These are phyloP conservation scores for Eragrostis curvula DNA, from an alignment of 176 grass and related monocot genomes.

Conservation along the genomic window DNA sequence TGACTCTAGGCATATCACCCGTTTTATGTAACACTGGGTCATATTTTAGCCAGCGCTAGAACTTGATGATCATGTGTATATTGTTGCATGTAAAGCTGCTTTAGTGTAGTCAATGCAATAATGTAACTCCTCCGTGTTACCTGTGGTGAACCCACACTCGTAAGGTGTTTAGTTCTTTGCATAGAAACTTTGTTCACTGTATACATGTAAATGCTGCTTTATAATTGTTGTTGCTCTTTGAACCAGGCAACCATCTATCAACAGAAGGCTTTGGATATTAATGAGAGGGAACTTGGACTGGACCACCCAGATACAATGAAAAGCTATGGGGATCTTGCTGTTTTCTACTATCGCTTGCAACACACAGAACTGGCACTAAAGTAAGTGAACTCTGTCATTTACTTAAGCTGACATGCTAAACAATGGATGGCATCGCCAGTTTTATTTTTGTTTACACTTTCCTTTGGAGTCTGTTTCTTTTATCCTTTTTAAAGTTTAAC, in stretches of 20 bases:
- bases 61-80: conserved; percentile 27
- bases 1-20: neutral
- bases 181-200: neutral
- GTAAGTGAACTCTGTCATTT: conserved; percentile 51
- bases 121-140: conserved; percentile 14
- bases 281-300: conserved; percentile 98
- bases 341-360: conserved; percentile 99
- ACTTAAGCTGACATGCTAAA: conserved; percentile 30
- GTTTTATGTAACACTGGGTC: conserved; percentile 1
- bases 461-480: conserved; percentile 11
- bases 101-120: conserved; percentile 25
- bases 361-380: conserved; percentile 97
- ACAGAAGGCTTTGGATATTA: conserved; percentile 98
- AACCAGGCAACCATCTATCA: conserved; percentile 98
- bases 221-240: conserved; percentile 40
- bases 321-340: conserved; percentile 99
- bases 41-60: conserved; percentile 23
- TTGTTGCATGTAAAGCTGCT: conserved; percentile 39
- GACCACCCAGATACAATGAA: conserved; percentile 99
- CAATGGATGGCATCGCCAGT: neutral
- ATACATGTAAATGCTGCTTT: conserved; percentile 25
- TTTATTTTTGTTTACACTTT: conserved; percentile 18
- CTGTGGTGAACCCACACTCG: conserved; percentile 1
- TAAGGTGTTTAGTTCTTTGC: conserved; percentile 2
- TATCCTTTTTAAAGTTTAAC: conserved; percentile 23